Base-by-base conservation (phyloP, 371 early-diverging fungal species). In the Mucor piriformis region DNA sequence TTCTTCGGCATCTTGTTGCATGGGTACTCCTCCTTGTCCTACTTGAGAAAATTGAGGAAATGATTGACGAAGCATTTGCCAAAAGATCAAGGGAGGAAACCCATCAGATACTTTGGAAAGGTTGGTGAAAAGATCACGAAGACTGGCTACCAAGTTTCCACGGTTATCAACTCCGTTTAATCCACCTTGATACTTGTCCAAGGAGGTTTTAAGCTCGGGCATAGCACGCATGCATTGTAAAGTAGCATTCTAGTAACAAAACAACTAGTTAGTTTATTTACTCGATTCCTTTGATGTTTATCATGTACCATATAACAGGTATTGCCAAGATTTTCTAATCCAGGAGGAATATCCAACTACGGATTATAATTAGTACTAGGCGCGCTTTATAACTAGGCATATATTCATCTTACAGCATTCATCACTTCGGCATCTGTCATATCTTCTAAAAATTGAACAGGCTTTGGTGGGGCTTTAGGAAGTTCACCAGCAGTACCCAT, bases 1-100 rank as follows among this genome's bases (percentile, higher is more conserved):
- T 72, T 99, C 99, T 70, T 98, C 97, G 3, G 99, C 99, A 75
- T 99, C 99, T 77, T 99, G 98, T 69, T 99, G 98, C 79, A 83
- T 77, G 70, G 83, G 90, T 16, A 88, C 55, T 66, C 93, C 82
- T 48, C 77, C 80, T 60, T 79, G 74, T 70, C 92, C 86, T 57
- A 76, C 81, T 65, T 92, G 92, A 10, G 85, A 85, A 71, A 95
- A 97, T 69, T 93, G 94, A 32, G 96, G 96, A 63, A 87, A 95
- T 2, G 83, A 85, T 50, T 80, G 74, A 15, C 95, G 88, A 42
- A 98, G 76, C 57, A 88, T 75, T 83, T 89, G 88, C 69, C 93
- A 72, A 61, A 96, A 95, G 20, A 85, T 84, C 11, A 91, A 56
- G 10, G 97, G 97, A 32, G 90, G 85, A 32, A 92, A 88, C 4